phyloP scores from a whole-genome alignment of 495 filamentous ascomycete species.

The Xylona heveae region DNA sequence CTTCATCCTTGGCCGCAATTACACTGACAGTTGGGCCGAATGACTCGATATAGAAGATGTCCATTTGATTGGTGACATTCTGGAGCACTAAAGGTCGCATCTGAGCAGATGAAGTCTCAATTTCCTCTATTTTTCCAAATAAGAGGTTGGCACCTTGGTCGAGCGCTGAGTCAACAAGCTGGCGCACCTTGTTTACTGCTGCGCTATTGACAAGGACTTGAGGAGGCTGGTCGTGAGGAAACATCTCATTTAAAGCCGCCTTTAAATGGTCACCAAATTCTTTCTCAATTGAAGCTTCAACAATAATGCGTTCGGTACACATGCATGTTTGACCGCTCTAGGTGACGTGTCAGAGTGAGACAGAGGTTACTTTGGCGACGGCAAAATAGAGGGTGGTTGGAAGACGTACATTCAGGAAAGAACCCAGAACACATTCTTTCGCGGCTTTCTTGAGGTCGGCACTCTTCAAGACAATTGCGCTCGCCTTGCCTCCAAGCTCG shows the following conservation, averaged over 20 bases:
- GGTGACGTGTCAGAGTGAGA: not conserved
- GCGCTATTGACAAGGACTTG: conserved; percentile 37
- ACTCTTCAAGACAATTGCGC: conserved; percentile 42
- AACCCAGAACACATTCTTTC: conserved; percentile 23
- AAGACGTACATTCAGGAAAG: conserved; percentile 25
- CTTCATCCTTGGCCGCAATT: conserved; percentile 24
- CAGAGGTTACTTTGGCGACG: conserved; percentile 4
- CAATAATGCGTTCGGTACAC: conserved; percentile 73
- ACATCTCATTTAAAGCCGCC: conserved; percentile 24
- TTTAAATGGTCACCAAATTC: conserved; percentile 44
- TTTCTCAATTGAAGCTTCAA: conserved; percentile 44
- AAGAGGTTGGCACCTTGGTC: conserved; percentile 47
- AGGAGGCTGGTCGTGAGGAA: conserved; percentile 25
- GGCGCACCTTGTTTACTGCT: conserved; percentile 44
- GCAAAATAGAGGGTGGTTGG: conserved; percentile 15
- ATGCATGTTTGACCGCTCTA: conserved; percentile 76
- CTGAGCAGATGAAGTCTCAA: conserved; percentile 25
- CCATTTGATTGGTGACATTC: conserved; percentile 58
- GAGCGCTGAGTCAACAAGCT: conserved; percentile 41
- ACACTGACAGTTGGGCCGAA: conserved; percentile 62
- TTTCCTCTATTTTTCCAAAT: conserved; percentile 26
- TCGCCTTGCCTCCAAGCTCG: conserved; percentile 49
- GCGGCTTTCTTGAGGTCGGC: conserved; percentile 40
- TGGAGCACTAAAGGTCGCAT: conserved; percentile 55
- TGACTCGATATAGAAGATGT: conserved; percentile 57